A percentile compares a stretch with the other conserved stretches of the same genome.
Conservation (phyloP, 2,329 filamentous ascomycete species). For the Mariannaea elegans region DNA sequence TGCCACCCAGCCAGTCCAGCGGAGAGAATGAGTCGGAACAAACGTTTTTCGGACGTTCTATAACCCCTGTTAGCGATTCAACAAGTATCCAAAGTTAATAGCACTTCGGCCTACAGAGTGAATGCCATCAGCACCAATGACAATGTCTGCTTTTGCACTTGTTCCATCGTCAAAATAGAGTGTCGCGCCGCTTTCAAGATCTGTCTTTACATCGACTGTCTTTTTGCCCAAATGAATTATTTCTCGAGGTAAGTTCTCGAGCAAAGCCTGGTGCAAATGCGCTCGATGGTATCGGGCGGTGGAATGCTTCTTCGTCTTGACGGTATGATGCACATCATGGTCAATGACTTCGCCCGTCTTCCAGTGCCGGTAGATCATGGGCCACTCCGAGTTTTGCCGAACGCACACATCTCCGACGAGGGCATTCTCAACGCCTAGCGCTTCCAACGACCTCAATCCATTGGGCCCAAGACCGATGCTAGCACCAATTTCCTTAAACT, state of each 20-base stretch:
- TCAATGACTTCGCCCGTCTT: conserved; percentile 33
- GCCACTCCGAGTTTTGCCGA: conserved; percentile 51
- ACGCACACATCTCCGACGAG: conserved; percentile 51
- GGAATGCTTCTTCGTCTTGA: conserved; percentile 53
- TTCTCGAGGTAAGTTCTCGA: conserved; percentile 52
- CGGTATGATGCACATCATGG: conserved; percentile 44
- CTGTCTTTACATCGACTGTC: conserved; percentile 46
- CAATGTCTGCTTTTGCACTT: conserved; percentile 52
- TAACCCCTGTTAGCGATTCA: not conserved
- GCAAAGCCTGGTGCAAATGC: conserved; percentile 59
- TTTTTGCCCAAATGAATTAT: conserved; percentile 55
- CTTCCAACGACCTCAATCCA: conserved; percentile 60
- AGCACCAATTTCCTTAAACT: conserved; percentile 57
- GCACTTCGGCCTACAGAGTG: conserved; percentile 47
- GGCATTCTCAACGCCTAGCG: conserved; percentile 57
- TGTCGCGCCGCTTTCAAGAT: conserved; percentile 36
- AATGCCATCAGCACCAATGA: conserved; percentile 64
- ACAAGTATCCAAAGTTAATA: too few species aligned
- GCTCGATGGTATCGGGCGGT: conserved; percentile 58
- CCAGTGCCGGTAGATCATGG: conserved; percentile 55
- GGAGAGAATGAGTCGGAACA: conserved; percentile 49
- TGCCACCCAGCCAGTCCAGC: conserved; percentile 55
- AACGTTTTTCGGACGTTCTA: conserved; percentile 51
- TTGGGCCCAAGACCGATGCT: conserved; percentile 62
- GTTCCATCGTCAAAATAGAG: conserved; percentile 60